These are phyloP conservation scores for Backusella tarrabulga DNA, from an alignment of 192 early-diverging fungal genomes.

Conservation along the genomic window DNA sequence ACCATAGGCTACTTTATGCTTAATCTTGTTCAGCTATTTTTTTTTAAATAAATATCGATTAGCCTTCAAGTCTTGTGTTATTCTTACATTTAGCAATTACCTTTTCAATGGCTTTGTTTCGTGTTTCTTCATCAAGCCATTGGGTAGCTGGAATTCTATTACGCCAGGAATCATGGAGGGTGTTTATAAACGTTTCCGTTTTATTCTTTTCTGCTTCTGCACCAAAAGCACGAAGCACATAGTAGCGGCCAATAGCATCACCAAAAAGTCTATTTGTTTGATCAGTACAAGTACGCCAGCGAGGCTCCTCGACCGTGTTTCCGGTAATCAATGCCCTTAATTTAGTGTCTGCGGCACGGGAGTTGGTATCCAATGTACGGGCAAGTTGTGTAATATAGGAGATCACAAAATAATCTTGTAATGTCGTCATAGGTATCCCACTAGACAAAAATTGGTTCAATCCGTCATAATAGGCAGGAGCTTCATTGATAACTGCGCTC, in stretches of 20 bases:
- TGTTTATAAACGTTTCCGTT: constrained; percentile 34
- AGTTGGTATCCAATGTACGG: not conserved
- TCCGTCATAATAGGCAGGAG: constrained; percentile 43
- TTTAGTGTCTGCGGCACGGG: not conserved
- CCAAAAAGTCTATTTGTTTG: not conserved
- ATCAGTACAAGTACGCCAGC: constrained; percentile 43
- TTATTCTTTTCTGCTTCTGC: constrained; percentile 43
- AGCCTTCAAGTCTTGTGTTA: not conserved
- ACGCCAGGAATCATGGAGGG: constrained; percentile 35
- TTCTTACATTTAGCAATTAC: constrained; percentile 8
- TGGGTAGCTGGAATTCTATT: constrained; percentile 31
- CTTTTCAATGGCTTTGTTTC: constrained; percentile 33
- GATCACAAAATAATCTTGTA: constrained; percentile 42
- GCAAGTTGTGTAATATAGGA: not conserved
- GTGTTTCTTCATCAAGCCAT: constrained; percentile 45
- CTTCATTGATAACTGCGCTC: constrained; percentile 42
- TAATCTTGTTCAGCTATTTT: constrained; percentile 44
- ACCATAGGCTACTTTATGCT: constrained; percentile 63
- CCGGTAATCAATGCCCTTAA: constrained; percentile 12
- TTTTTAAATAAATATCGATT: not conserved
- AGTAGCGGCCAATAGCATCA: constrained; percentile 36
- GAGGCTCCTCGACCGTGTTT: constrained; percentile 10
- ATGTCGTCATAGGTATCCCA: not conserved
- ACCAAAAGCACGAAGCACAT: constrained; percentile 35
- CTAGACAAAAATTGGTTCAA: constrained; percentile 33